Conservation (phyloP, 2,329 filamentous ascomycete species). For the Calonectria naviculata region DNA sequence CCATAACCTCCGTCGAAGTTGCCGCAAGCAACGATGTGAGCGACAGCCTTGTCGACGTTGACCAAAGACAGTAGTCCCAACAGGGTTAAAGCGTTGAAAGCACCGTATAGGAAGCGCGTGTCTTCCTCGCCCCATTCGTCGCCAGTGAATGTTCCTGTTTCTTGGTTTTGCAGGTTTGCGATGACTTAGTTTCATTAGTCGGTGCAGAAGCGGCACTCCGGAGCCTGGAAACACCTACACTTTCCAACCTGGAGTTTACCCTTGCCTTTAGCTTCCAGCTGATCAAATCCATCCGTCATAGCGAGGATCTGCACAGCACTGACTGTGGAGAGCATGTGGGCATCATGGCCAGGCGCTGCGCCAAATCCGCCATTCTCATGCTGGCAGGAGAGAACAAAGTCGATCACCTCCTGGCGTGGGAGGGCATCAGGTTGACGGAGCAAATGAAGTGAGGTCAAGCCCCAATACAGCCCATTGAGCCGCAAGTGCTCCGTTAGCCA, state of each 20-base stretch:
- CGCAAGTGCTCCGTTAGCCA: conserved; percentile 98
- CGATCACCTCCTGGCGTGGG: conserved; percentile 82
- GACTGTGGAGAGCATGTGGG: conserved; percentile 95
- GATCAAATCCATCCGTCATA: conserved; percentile 84
- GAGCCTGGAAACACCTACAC: conserved; percentile 68
- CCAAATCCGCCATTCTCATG: conserved; percentile 91
- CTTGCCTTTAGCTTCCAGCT: conserved; percentile 78
- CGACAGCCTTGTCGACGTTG: conserved; percentile 83
- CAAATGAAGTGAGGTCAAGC: conserved; percentile 87
- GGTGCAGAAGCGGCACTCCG: conserved; percentile 24
- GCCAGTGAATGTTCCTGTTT: conserved; percentile 89
- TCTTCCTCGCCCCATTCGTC: conserved; percentile 98
- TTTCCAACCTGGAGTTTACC: conserved; percentile 77
- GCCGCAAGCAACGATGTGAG: conserved; percentile 82
- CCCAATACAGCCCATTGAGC: conserved; percentile 97
- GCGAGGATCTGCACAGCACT: conserved; percentile 95
- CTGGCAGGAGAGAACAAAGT: conserved; percentile 96
- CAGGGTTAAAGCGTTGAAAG: conserved; percentile 89
- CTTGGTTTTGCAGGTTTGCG: conserved; percentile 80
- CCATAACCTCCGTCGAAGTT: conserved; percentile 98
- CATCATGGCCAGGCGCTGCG: conserved; percentile 92
- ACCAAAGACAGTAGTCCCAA: conserved; percentile 79
- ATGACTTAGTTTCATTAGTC: conserved; percentile 67
- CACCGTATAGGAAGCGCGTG: conserved; percentile 92
- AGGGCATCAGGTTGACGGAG: conserved; percentile 85